Evolutionary conservation across 2,329 filamentous ascomycete species (phyloP), one percentile per base, ranked within the genome.

Genomic region (Hypomyces rosellus): DNA sequence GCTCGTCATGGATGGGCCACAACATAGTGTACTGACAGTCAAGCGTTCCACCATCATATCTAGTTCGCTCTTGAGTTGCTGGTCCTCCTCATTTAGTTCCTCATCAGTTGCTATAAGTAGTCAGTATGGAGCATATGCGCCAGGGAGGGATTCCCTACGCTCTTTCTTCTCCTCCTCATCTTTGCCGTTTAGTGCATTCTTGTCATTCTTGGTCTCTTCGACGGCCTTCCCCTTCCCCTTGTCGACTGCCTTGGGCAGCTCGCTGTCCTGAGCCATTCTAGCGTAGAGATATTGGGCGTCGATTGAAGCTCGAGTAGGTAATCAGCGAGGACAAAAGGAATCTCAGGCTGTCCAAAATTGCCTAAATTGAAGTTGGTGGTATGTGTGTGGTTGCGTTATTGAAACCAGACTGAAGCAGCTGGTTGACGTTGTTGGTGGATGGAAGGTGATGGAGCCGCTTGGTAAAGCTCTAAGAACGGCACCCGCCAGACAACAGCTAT

Each of bases 41-140:
- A 99, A 77, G 65, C 93, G 83, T 74, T 99, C 93, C 8, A 96
- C 92, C 47, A 99, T 82, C 91, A 97, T 95, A 59, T 99, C 93
- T 55, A 99, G 84, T 73, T 99, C 93, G 65, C 81, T 91, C 78
- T 99, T 99, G 65, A 99, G 83, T 76, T 97, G 91, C 73, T 97
- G 91, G 59, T 99, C 93, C 71, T 99, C 93, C 65, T 99, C 93
- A 65, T 81, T 99, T 61, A 99, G 85, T 73, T 99, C 93, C 73
- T 97, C 92, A 74, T 78, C 67, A 63, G 69, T 72, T 34, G 63
- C 68, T 69, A 45, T 20, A 52, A 43, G 38, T 43, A 30, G 45
- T 42, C 38, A 44, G 14, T 43, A 22, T 12, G 18, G 34, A 14
- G 13, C 11, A 13, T 33, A 34, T 13, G 16, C 40, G 40, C 14